Evolutionary conservation across 2,329 filamentous ascomycete genomes (phyloP).

Genomic region (Colletotrichum caudatum): DNA sequence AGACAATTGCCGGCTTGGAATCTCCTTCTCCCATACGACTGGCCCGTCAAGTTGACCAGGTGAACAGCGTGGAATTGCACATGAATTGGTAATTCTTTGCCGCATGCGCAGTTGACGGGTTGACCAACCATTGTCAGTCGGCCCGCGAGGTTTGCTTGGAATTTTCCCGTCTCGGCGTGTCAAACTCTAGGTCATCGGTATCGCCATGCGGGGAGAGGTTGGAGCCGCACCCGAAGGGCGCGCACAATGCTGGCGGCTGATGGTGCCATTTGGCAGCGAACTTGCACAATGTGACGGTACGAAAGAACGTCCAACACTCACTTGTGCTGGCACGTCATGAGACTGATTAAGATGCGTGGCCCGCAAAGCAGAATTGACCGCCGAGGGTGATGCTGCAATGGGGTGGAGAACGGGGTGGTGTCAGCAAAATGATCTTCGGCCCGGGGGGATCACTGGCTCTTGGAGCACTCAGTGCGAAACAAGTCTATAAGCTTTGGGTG

Average conservation of each 20-base stretch:
- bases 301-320: slow-evolving; percentile 5
- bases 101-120: background rate
- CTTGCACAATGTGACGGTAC: slow-evolving; percentile 19
- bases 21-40: slow-evolving; percentile 1
- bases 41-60: background rate
- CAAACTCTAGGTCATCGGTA: background rate
- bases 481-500: background rate
- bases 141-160: slow-evolving; percentile 7
- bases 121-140: slow-evolving; percentile 1
- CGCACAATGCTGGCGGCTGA: background rate
- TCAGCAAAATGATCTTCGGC: slow-evolving; percentile 7
- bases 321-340: background rate
- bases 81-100: slow-evolving; percentile 6
- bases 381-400: slow-evolving; percentile 1
- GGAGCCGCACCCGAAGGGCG: background rate
- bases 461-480: slow-evolving; percentile 2
- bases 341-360: background rate
- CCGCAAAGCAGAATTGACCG: slow-evolving; percentile 4
- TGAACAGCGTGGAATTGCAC: slow-evolving; percentile 9
- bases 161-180: background rate
- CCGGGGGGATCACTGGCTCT: background rate
- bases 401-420: slow-evolving; percentile 13
- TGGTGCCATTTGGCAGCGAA: slow-evolving; percentile 13
- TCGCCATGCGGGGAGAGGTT: too few species aligned
- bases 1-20: slow-evolving; percentile 4